phyloP scores from a whole-genome alignment of 106 monocot species.

The Allium fistulosum region DNA sequence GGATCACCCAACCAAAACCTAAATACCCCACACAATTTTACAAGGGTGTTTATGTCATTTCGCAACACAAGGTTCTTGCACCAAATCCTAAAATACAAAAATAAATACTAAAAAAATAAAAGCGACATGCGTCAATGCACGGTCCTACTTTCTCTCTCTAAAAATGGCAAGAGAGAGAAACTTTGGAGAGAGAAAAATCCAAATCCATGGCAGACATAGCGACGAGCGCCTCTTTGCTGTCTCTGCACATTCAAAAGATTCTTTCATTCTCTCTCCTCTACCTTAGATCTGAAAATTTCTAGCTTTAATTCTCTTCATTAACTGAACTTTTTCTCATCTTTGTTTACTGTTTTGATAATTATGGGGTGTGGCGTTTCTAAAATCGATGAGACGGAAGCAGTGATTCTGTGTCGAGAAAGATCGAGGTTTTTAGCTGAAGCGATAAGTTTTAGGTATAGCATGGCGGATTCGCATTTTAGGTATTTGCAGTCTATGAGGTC shows the following conservation, averaged over 20 bases:
- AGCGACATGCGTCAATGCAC: too few relatives aligned
- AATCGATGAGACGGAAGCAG: conserved; percentile 61
- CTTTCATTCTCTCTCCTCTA: conserved; percentile 5
- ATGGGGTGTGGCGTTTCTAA: conserved; percentile 91
- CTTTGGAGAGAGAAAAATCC: too few relatives aligned
- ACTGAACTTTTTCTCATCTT: neutral
- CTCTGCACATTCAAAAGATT: conserved; percentile 15
- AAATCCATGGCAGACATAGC: neutral
- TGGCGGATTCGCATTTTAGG: conserved; percentile 72
- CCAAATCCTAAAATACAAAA: too few relatives aligned
- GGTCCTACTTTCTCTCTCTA: too few relatives aligned
- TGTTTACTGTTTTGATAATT: neutral
- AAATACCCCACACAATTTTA: too few relatives aligned
- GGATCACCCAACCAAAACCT: too few relatives aligned
- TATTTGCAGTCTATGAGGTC: conserved; percentile 51
- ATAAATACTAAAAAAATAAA: too few relatives aligned
- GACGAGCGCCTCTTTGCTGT: conserved; percentile 32
- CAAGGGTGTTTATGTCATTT: too few relatives aligned
- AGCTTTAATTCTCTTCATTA: neutral
- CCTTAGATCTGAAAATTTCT: conserved; percentile 16
- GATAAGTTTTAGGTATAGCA: conserved; percentile 52
- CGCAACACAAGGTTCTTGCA: too few relatives aligned
- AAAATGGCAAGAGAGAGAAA: too few relatives aligned
- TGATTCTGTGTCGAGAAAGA: conserved; percentile 47
- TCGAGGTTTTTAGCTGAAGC: conserved; percentile 47